phyloP scores from a whole-genome alignment of 1,284 basidiomycete species.

The Sparassis latifolia region DNA sequence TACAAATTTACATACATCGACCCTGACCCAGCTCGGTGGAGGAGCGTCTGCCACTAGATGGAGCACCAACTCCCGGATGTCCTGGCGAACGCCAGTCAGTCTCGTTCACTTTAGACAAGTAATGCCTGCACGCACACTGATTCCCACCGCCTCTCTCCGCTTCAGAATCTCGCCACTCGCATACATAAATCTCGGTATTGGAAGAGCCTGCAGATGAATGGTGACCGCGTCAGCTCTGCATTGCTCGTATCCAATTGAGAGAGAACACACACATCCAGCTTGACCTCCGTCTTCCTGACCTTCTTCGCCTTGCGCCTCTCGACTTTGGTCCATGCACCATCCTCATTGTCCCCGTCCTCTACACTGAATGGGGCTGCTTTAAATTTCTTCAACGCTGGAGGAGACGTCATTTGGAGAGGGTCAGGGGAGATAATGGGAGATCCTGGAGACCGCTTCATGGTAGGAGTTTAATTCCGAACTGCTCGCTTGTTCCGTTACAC shows the following conservation, averaged over 20 bases:
- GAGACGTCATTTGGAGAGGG: slow-evolving; percentile 11
- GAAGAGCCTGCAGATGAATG: slow-evolving; percentile 35
- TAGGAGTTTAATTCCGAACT: too few species aligned
- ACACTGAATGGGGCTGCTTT: slow-evolving; percentile 15
- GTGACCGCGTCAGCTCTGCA: background rate
- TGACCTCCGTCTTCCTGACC: slow-evolving; percentile 47
- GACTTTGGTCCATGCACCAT: slow-evolving; percentile 60
- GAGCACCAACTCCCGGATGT: slow-evolving; percentile 78
- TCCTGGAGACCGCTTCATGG: slow-evolving; percentile 32
- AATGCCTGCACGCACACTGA: slow-evolving; percentile 49
- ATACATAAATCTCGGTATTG: slow-evolving; percentile 71
- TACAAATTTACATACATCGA: slow-evolving; percentile 48
- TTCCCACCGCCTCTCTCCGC: slow-evolving; percentile 65
- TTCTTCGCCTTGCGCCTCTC: slow-evolving; percentile 74
- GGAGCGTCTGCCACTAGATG: slow-evolving; percentile 79
- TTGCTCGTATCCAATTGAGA: background rate
- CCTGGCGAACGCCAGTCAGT: slow-evolving; percentile 37
- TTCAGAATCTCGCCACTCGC: slow-evolving; percentile 66
- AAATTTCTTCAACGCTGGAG: slow-evolving; percentile 28
- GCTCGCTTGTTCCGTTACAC: too few species aligned
- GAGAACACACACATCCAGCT: slow-evolving; percentile 49
- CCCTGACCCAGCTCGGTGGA: slow-evolving; percentile 75
- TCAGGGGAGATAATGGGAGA: slow-evolving; percentile 11
- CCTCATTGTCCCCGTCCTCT: slow-evolving; percentile 14
- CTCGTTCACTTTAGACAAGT: background rate